These are phyloP conservation scores for Tuber calosporum DNA, from an alignment of 495 filamentous ascomycete genomes.

Conservation along the genomic window DNA sequence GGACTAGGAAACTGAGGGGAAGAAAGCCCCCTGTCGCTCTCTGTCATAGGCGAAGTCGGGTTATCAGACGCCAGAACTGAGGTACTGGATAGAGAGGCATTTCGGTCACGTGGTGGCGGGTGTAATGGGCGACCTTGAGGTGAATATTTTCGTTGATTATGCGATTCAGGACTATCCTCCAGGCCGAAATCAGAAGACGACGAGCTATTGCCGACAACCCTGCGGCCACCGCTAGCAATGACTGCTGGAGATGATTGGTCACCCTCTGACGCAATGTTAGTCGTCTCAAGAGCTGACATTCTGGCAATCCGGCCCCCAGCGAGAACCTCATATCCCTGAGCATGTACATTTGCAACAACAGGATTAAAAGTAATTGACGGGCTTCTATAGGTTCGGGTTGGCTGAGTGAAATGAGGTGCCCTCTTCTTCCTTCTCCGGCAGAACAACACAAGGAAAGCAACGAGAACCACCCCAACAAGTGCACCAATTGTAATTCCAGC, in stretches of 20 bases:
- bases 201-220: slow-evolving; percentile 48
- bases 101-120: slow-evolving; percentile 63
- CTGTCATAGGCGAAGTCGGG: slow-evolving; percentile 65
- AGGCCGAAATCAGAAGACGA: slow-evolving; percentile 72
- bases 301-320: slow-evolving; percentile 85
- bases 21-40: slow-evolving; percentile 66
- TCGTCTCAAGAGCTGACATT: slow-evolving; percentile 83
- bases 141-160: slow-evolving; percentile 45
- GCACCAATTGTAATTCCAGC: slow-evolving; percentile 85
- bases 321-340: slow-evolving; percentile 62
- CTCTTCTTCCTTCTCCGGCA: slow-evolving; percentile 51
- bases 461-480: slow-evolving; percentile 60
- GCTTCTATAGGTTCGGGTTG: slow-evolving; percentile 63
- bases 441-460: slow-evolving; percentile 57
- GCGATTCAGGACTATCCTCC: slow-evolving; percentile 70
- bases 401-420: slow-evolving; percentile 65
- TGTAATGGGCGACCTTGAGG: slow-evolving; percentile 40
- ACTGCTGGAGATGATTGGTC: slow-evolving; percentile 27
- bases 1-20: slow-evolving; percentile 77
- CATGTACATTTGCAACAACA: slow-evolving; percentile 44
- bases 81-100: slow-evolving; percentile 82
- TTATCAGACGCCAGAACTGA: slow-evolving; percentile 65
- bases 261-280: slow-evolving; percentile 17
- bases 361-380: slow-evolving; percentile 48
- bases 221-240: slow-evolving; percentile 32